Conservation (phyloP, 495 filamentous ascomycete species). For the Neurospora africana region DNA sequence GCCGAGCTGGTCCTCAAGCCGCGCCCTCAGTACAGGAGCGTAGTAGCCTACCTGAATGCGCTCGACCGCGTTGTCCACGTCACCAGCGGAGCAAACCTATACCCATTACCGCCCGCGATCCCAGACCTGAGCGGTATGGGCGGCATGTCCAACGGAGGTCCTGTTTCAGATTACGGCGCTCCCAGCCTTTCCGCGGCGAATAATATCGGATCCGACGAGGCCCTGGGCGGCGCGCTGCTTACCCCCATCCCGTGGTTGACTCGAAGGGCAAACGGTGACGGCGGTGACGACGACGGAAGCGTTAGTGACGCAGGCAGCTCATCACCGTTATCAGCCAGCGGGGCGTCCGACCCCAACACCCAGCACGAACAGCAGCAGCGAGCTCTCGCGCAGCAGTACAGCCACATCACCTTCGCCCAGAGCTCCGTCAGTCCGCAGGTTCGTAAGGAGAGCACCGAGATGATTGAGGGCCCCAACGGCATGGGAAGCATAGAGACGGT, state of each 20-base stretch:
- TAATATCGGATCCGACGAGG: conserved; percentile 69
- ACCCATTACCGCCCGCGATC: conserved; percentile 62
- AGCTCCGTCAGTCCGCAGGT: conserved; percentile 30
- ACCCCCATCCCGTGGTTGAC: conserved; percentile 88
- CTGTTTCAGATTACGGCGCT: conserved; percentile 29
- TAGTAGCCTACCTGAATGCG: conserved; percentile 79
- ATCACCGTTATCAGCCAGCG: conserved; percentile 15
- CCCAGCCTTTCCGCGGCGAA: conserved; percentile 19
- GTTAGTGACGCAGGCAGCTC: conserved; percentile 13
- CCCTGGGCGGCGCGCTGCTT: conserved; percentile 78
- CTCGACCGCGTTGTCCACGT: conserved; percentile 88
- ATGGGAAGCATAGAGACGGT: conserved; percentile 63
- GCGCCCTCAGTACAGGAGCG: conserved; percentile 63
- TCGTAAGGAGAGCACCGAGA: conserved; percentile 56
- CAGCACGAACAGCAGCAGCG: conserved; percentile 8
- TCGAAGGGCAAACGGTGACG: conserved; percentile 16
- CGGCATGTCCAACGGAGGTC: conserved; percentile 49
- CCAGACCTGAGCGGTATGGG: conserved; percentile 36
- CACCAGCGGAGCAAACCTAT: conserved; percentile 67
- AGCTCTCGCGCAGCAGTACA: neutral
- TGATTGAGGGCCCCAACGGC: conserved; percentile 62
- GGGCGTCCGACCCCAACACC: conserved; percentile 3
- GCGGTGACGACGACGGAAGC: conserved; percentile 14
- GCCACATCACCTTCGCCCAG: conserved; percentile 6
- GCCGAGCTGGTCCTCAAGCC: conserved; percentile 81